Conservation (phyloP, 2,329 filamentous ascomycete genomes). For the Neonectria sp. region DNA sequence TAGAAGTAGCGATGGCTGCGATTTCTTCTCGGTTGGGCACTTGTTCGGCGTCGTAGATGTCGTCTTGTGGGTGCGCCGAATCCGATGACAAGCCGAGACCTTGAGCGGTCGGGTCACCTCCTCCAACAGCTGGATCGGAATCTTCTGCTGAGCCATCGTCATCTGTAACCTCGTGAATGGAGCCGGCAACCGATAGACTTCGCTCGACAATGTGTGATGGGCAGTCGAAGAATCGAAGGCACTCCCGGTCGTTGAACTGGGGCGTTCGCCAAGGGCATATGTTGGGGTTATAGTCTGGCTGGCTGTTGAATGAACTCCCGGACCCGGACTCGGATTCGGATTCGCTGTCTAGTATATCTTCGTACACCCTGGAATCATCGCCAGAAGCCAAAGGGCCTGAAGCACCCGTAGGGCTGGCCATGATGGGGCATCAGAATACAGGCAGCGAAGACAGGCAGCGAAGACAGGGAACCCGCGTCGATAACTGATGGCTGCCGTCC, state of each 20-base stretch:
- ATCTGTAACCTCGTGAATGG: conserved; percentile 45
- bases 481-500: conserved; percentile 21
- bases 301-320: conserved; percentile 59
- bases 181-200: conserved; percentile 46
- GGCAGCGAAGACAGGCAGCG: conserved; percentile 19
- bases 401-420: conserved; percentile 45
- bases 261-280: conserved; percentile 57
- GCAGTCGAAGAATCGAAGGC: conserved; percentile 64
- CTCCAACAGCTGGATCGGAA: conserved; percentile 24
- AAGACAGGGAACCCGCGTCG: conserved; percentile 19
- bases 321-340: conserved; percentile 48
- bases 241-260: conserved; percentile 60
- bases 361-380: conserved; percentile 33
- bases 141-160: conserved; percentile 17
- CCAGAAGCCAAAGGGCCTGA: conserved; percentile 39
- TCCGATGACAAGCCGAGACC: background rate
- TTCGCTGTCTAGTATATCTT: conserved; percentile 31
- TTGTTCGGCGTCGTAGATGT: conserved; percentile 5
- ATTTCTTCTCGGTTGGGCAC: background rate
- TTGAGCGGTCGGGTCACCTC: conserved; percentile 5
- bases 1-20: background rate
- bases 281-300: conserved; percentile 26
- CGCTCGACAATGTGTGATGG: conserved; percentile 62
- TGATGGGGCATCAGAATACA: conserved; percentile 43
- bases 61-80: background rate